Evolutionary conservation across 371 early-diverging fungal species (phyloP), one percentile per base, ranked within the genome.

Genomic region (Syncephalis plumigaleata): DNA sequence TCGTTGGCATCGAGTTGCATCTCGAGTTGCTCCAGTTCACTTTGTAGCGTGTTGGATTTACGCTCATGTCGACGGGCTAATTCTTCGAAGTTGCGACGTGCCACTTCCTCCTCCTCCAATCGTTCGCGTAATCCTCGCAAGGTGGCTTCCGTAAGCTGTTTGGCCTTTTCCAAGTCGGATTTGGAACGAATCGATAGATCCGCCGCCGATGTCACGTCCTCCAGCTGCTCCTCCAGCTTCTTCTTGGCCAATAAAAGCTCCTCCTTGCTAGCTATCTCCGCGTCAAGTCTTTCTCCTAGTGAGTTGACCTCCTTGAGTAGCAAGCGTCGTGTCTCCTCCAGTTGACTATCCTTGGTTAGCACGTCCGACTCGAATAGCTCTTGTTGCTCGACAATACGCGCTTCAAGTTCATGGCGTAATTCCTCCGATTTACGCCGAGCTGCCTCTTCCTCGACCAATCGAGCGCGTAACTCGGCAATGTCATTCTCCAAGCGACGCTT

Each of bases 261-360:
- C 49, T 65, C 64, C 49, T 73, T 66, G 7, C 65, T 61, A 11
- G 62, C 55, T 42, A 58, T 54, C 47, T 74, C 69, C 42, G 76
- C 80, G 23, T 82, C 78, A 21, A 86, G 66, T 50, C 76, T 72
- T 52, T 77, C 77, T 44, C 84, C 86, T 3, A 85, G 64, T 9
- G 64, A 65, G 49, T 81, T 77, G 42, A 89, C 75, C 59, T 89
- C 87, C 40, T 70, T 66, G 56, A 84, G 63, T 36, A 86, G 68
- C 55, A 76, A 58, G 39, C 71, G 71, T 26, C 83, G 68, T 9
- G 77, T 72, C 49, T 87, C 86, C 43, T 89, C 88, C 50, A 75
- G 62, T 45, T 72, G 68, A 8, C 60, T 50, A 9, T 84, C 84
- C 55, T 81, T 83, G 37, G 66, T 66, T 13, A 60, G 55, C 48